These are phyloP conservation scores for Aspergillus nidulans DNA, from an alignment of 495 filamentous ascomycete genomes.

Conservation along the genomic window DNA sequence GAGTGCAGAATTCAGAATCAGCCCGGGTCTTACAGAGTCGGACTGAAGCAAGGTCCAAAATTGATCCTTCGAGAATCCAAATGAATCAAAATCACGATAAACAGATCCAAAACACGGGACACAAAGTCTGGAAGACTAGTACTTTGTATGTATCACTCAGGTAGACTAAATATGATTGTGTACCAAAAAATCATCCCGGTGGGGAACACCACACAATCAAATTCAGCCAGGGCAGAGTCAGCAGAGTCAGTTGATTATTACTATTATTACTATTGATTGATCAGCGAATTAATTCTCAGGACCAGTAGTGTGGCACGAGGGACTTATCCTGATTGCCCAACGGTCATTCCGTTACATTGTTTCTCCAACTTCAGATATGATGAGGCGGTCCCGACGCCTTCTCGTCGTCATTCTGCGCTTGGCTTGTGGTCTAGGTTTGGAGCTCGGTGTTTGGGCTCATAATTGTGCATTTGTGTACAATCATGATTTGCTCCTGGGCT, in stretches of 20 bases:
- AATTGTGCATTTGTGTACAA: slow-evolving; percentile 37
- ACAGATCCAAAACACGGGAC: not conserved
- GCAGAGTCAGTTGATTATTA: slow-evolving; percentile 13
- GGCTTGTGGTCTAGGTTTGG: not conserved
- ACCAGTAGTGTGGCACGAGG: not conserved
- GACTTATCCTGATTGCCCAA: no score
- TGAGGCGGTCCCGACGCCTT: no score
- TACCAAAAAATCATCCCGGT: slow-evolving; percentile 15
- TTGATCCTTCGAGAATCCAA: not conserved
- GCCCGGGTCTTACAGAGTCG: not conserved
- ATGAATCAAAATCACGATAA: not conserved
- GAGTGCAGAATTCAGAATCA: slow-evolving; percentile 8
- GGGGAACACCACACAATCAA: slow-evolving; percentile 21
- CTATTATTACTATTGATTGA: no score
- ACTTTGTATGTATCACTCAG: no score
- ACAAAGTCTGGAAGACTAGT: not conserved
- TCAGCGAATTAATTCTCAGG: slow-evolving; percentile 29
- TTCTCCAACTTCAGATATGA: not conserved
- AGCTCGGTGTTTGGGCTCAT: slow-evolving; percentile 1
- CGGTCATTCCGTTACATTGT: not conserved
- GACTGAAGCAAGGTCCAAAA: not conserved
- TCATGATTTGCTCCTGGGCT: slow-evolving; percentile 36
- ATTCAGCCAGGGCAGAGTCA: no score
- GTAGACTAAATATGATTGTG: no score
- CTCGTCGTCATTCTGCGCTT: slow-evolving; percentile 1